Base-by-base conservation (phyloP, 2,329 filamentous ascomycete genomes). In the Pestalotiopsis sp. region DNA sequence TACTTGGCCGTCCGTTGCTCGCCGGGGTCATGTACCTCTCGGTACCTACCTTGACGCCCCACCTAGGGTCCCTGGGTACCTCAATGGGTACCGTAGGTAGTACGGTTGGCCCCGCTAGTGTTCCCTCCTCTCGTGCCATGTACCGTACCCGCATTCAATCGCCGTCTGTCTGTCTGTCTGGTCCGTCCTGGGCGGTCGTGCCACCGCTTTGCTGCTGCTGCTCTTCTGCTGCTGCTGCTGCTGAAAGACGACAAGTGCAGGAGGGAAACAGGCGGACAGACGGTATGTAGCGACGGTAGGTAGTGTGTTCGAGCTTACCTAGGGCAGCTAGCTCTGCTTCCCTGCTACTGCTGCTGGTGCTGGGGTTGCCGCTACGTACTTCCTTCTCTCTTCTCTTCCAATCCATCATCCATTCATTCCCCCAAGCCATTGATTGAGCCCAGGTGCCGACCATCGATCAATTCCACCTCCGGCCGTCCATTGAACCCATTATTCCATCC, bases 41-140 rank as follows among this genome's bases (percentile, higher is more conserved):
- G 67, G 66, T 64, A 68, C 66, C 68, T 68, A 66, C 59, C 68
- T 68, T 49, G 4, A 67, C 58, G 65, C 57, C 56, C 57, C 68
- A 66, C 52, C 65, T 62, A 65, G 38, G 49, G 36, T 68, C 45
- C 45, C 45, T 52, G 45, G 31, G 31, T 23, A 41, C 56, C 65
- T 23, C 23, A 23, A 23, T 23, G 23, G 23, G 23, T 23, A 23
- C 23, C 23, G 3, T 23, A 23, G 23, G 31, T 36, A 36, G 56
- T 38, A 66, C 69, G 68, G 68, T 66, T 70, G 64, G 68, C 70
- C 68, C 70, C 70, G 68, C 70, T 65, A 67, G 49, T 61, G 20
- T 23, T 23, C 60, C 20, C 60, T 31, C 60, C 38, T 25, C 36
- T 38, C 38, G 20, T 52, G 45, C 17, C 45, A 52, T 52, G 45